phyloP scores from a whole-genome alignment of 2,329 filamentous ascomycete genomes.

The Arthrobotrys sinensis region DNA sequence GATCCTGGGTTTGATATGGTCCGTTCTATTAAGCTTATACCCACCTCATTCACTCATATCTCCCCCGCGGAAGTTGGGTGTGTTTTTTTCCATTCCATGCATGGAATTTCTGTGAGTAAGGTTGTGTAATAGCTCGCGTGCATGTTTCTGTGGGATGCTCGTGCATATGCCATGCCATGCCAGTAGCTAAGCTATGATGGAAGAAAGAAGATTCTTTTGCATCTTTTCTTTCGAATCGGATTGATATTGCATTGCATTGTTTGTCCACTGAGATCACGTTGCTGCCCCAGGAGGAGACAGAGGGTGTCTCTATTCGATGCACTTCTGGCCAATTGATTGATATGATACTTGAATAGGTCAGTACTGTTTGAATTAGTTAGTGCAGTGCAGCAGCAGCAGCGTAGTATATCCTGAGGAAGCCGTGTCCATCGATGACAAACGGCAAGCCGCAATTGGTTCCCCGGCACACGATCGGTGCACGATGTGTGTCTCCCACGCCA shows the following conservation, averaged over 20 bases:
- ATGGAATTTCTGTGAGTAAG: conserved; percentile 23
- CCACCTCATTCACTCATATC: conserved; percentile 12
- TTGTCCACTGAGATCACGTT: conserved; percentile 31
- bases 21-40: conserved; percentile 53
- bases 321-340: no score
- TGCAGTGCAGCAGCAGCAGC: no score
- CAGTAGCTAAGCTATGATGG: background rate
- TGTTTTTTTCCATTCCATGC: conserved; percentile 35
- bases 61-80: conserved; percentile 42
- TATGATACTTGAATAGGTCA: background rate
- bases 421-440: conserved; percentile 21
- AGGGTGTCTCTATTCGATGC: conserved; percentile 20
- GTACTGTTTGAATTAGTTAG: no score
- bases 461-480: conserved; percentile 19
- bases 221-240: background rate
- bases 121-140: conserved; percentile 35
- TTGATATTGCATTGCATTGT: conserved; percentile 4
- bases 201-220: background rate
- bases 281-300: conserved; percentile 8
- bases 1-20: conserved; percentile 41
- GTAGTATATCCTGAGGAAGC: no score
- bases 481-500: conserved; percentile 9
- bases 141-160: conserved; percentile 30
- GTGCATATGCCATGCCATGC: conserved; percentile 22
- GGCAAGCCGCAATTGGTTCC: conserved; percentile 9